These are phyloP conservation scores for Hypoxylon sp. DNA, from an alignment of 2,329 filamentous ascomycete species.

Conservation along the genomic window DNA sequence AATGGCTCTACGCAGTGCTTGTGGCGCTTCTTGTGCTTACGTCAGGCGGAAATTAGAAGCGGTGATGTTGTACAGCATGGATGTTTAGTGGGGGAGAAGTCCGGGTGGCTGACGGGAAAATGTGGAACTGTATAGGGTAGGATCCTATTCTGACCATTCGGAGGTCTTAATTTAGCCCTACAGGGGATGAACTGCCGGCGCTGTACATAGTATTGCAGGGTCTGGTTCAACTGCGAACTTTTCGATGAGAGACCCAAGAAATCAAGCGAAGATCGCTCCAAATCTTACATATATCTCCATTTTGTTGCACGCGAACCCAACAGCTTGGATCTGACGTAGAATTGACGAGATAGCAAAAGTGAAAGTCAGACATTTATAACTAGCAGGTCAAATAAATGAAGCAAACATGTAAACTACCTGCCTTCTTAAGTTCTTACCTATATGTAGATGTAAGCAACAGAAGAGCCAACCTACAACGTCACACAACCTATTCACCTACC, in stretches of 20 bases:
- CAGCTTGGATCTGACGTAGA: conserved; percentile 26
- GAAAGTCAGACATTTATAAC: conserved; percentile 10
- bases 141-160: conserved; percentile 5
- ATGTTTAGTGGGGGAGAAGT: conserved; percentile 16
- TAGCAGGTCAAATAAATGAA: neutral
- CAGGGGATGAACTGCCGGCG: conserved; percentile 20
- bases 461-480: conserved; percentile 6
- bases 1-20: conserved; percentile 4
- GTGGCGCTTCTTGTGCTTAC: conserved; percentile 38
- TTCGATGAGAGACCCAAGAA: conserved; percentile 9
- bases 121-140: conserved; percentile 14
- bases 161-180: conserved; percentile 14
- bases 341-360: conserved; percentile 6
- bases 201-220: conserved; percentile 8
- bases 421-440: neutral
- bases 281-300: conserved; percentile 21
- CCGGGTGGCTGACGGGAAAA: conserved; percentile 23
- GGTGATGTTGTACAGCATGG: conserved; percentile 31
- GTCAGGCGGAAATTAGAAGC: conserved; percentile 34
- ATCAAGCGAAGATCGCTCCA: conserved; percentile 19
- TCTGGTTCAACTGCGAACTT: conserved; percentile 13
- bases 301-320: conserved; percentile 31
- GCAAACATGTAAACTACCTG: neutral
- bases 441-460: neutral
- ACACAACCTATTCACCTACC: conserved; percentile 21